Conservation (phyloP, 2,329 filamentous ascomycete genomes). For the Diaporthe destruens region DNA sequence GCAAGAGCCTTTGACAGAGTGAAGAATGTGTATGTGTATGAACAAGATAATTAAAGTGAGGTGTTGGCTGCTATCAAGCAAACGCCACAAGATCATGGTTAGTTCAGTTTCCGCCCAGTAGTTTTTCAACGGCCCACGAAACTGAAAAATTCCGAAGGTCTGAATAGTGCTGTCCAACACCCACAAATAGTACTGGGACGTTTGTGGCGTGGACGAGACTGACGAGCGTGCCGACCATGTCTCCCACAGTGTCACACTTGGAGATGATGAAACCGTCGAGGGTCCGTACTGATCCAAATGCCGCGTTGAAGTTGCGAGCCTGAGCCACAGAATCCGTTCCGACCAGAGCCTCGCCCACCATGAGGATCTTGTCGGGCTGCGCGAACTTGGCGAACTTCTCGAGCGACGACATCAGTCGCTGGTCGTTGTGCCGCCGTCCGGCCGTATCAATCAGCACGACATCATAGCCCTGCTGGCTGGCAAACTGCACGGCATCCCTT, state of each 20-base stretch:
- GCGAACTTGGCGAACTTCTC: constrained; percentile 99
- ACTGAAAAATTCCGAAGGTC: constrained; percentile 78
- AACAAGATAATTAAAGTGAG: neutral
- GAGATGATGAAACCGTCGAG: constrained; percentile 98
- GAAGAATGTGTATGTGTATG: neutral
- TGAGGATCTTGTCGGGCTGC: constrained; percentile 96
- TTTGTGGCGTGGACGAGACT: constrained; percentile 98
- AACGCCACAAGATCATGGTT: neutral
- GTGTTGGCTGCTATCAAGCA: neutral
- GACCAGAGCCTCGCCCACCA: constrained; percentile 91
- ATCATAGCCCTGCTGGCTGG: constrained; percentile 81
- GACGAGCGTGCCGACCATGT: constrained; percentile 96
- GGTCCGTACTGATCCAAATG: constrained; percentile 83
- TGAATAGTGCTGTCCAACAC: constrained; percentile 77
- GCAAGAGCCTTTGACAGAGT: neutral
- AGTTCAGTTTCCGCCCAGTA: constrained; percentile 64
- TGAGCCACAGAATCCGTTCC: constrained; percentile 96
- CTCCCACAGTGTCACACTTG: constrained; percentile 99
- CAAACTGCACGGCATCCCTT: constrained; percentile 90
- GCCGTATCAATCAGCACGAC: constrained; percentile 98
- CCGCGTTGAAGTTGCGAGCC: constrained; percentile 94
- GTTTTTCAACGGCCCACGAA: constrained; percentile 76
- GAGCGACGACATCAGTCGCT: constrained; percentile 93
- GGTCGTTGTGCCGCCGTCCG: constrained; percentile 93
- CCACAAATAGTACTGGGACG: constrained; percentile 94